Evolutionary conservation across 441 rosid genomes (phyloP).

Genomic region (Theobroma grandiflorum): DNA sequence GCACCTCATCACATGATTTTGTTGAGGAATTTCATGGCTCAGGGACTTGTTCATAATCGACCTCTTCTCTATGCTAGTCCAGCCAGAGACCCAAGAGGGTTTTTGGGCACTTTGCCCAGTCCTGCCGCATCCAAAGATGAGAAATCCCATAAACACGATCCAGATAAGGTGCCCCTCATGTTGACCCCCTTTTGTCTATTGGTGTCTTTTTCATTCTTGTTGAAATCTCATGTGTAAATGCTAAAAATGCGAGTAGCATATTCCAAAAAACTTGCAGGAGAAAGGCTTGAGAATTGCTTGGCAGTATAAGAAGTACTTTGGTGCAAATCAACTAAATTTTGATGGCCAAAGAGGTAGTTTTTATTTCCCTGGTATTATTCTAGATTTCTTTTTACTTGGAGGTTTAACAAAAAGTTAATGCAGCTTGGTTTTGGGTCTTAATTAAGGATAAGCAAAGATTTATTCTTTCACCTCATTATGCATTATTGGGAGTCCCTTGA

Average conservation of each 20-base stretch:
- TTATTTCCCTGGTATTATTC: conserved; percentile 2
- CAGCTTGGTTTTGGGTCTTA: conserved; percentile 7
- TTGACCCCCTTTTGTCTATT: background rate
- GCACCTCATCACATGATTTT: conserved; percentile 96
- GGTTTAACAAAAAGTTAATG: background rate
- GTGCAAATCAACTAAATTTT: conserved; percentile 61
- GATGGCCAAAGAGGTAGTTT: conserved; percentile 47
- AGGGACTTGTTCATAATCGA: conserved; percentile 88
- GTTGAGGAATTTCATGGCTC: conserved; percentile 93
- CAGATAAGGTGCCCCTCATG: conserved; percentile 57
- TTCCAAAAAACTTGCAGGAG: conserved; percentile 54
- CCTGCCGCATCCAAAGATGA: conserved; percentile 68
- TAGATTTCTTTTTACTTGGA: background rate
- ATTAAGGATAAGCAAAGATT: background rate
- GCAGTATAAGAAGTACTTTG: conserved; percentile 94
- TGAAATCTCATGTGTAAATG: background rate
- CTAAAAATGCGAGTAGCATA: conserved; percentile 15
- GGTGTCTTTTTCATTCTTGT: background rate
- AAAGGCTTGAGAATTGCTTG: conserved; percentile 93
- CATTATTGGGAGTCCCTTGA: background rate
- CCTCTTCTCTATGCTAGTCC: conserved; percentile 89
- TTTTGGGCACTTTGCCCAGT: conserved; percentile 89
- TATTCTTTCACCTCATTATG: background rate
- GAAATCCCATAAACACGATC: conserved; percentile 49
- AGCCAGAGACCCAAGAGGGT: conserved; percentile 80